Percentiles rank a stretch among this genome's conserved stretches.
Evolutionary conservation across 345 rosid species (phyloP).

Genomic region (Melaleuca quinquenervia): DNA sequence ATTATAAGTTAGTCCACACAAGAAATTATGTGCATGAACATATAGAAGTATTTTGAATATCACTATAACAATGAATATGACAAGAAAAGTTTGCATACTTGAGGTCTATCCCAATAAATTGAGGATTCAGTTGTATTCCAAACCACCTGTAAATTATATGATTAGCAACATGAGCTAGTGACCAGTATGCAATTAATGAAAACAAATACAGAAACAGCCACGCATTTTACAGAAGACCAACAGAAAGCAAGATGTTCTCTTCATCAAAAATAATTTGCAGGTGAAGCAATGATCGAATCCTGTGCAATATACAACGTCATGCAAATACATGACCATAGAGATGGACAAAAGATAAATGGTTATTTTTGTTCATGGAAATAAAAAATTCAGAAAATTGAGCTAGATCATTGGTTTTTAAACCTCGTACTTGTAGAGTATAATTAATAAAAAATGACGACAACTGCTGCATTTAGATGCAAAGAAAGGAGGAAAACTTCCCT

Average conservation of each 20-base stretch:
- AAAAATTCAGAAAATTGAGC: background rate
- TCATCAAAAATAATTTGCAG: accelerated
- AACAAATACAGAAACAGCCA: background rate
- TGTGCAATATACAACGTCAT: background rate
- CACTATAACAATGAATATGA: background rate
- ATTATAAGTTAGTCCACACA: background rate
- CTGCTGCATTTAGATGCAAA: accelerated
- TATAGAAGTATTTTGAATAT: background rate
- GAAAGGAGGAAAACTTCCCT: background rate
- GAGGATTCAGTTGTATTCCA: constrained; percentile 85
- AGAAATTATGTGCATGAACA: background rate
- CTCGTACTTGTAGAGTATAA: background rate
- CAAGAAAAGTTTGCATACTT: constrained; percentile 43
- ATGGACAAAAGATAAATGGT: background rate
- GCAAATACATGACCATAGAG: background rate
- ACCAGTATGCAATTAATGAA: background rate
- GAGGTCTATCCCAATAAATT: constrained; percentile 72
- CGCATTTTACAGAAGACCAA: background rate
- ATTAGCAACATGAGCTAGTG: background rate
- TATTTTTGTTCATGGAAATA: background rate
- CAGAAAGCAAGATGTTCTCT: background rate
- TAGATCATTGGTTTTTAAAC: background rate
- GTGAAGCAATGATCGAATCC: background rate
- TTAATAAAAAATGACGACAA: background rate
- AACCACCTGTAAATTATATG: constrained; percentile 66